Percentiles rank a stretch among this genome's conserved stretches.
Evolutionary conservation across 2,329 filamentous ascomycete genomes (phyloP).

Genomic region (Talaromyces sp.): DNA sequence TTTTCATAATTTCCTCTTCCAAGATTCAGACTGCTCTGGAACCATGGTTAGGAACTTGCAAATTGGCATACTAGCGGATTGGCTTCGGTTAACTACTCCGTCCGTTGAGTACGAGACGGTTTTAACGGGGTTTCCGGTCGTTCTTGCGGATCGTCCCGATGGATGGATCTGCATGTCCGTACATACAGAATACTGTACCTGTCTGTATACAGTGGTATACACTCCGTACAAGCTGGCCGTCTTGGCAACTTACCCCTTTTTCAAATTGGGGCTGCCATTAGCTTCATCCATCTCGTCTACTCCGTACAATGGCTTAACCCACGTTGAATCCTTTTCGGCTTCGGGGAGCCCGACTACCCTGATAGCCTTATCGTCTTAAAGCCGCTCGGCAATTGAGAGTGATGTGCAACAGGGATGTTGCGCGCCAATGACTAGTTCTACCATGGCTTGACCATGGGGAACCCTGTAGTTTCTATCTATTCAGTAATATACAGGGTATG

Average conservation of each 20-base stretch:
- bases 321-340: background rate
- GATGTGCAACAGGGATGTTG: background rate
- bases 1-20: background rate
- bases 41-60: no score
- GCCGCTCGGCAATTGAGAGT: conserved; percentile 1
- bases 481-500: no score
- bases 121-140: no score
- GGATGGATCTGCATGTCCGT: conserved; percentile 6
- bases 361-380: background rate
- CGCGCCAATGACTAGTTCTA: background rate
- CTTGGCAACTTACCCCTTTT: background rate
- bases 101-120: no score
- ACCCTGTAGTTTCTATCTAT: no score
- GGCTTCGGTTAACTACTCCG: no score
- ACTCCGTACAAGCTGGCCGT: no score
- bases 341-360: conserved; percentile 3
- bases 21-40: no score
- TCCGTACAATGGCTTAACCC: background rate
- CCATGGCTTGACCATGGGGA: no score
- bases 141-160: conserved; percentile 15
- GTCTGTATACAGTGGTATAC: background rate
- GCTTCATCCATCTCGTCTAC: background rate
- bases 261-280: background rate
- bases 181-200: background rate
- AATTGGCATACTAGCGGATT: no score